These are phyloP conservation scores for Cornus kousa DNA, from an alignment of 148 eudicot species.

Conservation along the genomic window DNA sequence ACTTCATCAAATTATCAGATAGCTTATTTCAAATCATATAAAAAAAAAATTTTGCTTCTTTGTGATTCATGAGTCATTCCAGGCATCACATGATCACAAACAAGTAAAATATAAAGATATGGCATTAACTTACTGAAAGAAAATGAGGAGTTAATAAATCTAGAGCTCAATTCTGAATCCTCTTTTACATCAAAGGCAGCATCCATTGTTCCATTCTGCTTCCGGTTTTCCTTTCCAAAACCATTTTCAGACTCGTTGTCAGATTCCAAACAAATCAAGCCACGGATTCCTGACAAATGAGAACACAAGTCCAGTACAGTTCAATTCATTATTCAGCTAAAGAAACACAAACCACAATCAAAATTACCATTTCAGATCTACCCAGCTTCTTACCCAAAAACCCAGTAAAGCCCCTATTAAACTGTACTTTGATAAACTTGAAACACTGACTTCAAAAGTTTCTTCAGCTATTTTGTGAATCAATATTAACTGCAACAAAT, in stretches of 20 bases:
- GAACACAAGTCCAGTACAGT: slow-evolving; percentile 2
- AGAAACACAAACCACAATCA: background rate
- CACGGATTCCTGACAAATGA: slow-evolving; percentile 31
- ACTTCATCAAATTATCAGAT: background rate
- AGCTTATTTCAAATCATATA: background rate
- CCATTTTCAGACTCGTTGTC: slow-evolving; percentile 50
- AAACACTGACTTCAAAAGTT: background rate
- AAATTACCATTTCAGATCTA: background rate
- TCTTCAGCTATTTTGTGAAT: too few relatives aligned
- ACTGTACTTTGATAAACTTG: background rate
- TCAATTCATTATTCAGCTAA: slow-evolving; percentile 4
- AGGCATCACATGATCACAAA: background rate
- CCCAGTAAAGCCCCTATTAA: background rate
- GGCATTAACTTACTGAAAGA: slow-evolving; percentile 29
- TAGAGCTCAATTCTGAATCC: slow-evolving; percentile 29
- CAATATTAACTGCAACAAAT: too few relatives aligned
- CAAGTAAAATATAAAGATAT: background rate
- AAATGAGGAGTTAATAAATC: slow-evolving; percentile 27
- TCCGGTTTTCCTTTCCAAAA: slow-evolving; percentile 14
- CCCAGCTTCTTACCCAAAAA: background rate
- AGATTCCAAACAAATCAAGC: slow-evolving; percentile 65
- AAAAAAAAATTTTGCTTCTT: background rate
- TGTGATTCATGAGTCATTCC: background rate
- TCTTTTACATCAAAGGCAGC: slow-evolving; percentile 29
- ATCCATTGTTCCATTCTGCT: slow-evolving; percentile 18